Percentiles rank a stretch among this genome's conserved stretches.
Conservation (phyloP, 306 rosid genomes). For the Oxytropis ochrocephala region DNA sequence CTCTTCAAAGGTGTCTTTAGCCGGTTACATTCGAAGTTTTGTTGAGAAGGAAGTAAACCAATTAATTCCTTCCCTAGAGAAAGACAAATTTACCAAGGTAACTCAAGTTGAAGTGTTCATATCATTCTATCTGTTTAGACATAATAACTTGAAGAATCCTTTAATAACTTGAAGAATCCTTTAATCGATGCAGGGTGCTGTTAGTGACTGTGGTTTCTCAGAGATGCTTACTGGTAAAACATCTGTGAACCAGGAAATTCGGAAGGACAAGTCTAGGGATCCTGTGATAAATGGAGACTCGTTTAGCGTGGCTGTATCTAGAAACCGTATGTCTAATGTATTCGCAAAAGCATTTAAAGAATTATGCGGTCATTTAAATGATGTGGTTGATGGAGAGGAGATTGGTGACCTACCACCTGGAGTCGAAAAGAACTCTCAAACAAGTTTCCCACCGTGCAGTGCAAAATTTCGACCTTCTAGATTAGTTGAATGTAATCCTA, state of each 20-base stretch:
- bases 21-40: conserved; percentile 36
- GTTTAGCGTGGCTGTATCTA: conserved; percentile 22
- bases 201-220: conserved; percentile 19
- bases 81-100: conserved; percentile 47
- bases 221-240: conserved; percentile 25
- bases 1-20: conserved; percentile 51
- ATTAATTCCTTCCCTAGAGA: conserved; percentile 20
- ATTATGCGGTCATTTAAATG: conserved; percentile 30
- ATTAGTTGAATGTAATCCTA: conserved; percentile 46
- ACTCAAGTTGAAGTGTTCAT: neutral
- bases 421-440: conserved; percentile 34
- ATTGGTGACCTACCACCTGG: conserved; percentile 58
- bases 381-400: conserved; percentile 36
- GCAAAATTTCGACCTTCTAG: conserved; percentile 55
- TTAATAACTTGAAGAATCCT: conserved; percentile 20
- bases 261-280: conserved; percentile 17
- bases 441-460: conserved; percentile 14
- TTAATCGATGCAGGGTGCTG: conserved; percentile 46
- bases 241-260: conserved; percentile 15
- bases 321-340: conserved; percentile 37
- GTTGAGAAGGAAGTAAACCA: conserved; percentile 52
- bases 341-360: conserved; percentile 56
- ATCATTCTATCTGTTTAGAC: neutral
- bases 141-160: conserved; percentile 13
- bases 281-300: conserved; percentile 21